A percentile compares a stretch with the other conserved stretches of the same genome.
These are phyloP conservation scores for Cladochytrium replicatum DNA, from an alignment of 192 early-diverging fungal genomes.

Conservation along the genomic window DNA sequence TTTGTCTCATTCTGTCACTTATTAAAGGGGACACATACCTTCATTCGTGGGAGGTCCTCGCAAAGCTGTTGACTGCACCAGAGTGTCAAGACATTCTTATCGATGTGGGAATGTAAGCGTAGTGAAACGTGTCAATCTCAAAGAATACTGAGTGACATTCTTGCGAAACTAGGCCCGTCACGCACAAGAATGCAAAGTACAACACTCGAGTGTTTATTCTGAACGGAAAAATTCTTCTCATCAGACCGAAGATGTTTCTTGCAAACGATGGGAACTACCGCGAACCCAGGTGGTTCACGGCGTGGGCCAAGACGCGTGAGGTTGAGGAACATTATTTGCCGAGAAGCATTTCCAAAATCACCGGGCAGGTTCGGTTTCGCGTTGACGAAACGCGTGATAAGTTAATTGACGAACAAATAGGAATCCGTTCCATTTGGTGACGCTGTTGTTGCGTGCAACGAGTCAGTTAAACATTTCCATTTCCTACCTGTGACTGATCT, in stretches of 20 bases:
- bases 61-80: constrained; percentile 55
- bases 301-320: constrained; percentile 57
- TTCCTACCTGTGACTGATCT: neutral
- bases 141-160: neutral
- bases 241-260: constrained; percentile 91
- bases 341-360: constrained; percentile 64
- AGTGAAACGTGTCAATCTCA: neutral
- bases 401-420: constrained; percentile 12
- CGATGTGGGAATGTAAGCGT: constrained; percentile 90
- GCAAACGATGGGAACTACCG: constrained; percentile 99
- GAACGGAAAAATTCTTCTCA: constrained; percentile 75
- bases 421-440: constrained; percentile 81
- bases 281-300: constrained; percentile 87
- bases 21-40: constrained; percentile 72
- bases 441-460: constrained; percentile 70
- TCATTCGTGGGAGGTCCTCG: constrained; percentile 92
- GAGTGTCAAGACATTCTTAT: constrained; percentile 68
- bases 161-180: constrained; percentile 90
- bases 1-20: neutral
- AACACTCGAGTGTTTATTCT: constrained; percentile 91
- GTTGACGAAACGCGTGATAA: neutral
- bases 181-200: constrained; percentile 85
- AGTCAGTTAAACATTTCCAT: constrained; percentile 29
- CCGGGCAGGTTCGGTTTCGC: constrained; percentile 46
- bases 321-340: constrained; percentile 79